Evolutionary conservation across 2,329 filamentous ascomycete genomes (phyloP), one percentile per base, ranked within the genome.

Genomic region (Penicillium expansum): DNA sequence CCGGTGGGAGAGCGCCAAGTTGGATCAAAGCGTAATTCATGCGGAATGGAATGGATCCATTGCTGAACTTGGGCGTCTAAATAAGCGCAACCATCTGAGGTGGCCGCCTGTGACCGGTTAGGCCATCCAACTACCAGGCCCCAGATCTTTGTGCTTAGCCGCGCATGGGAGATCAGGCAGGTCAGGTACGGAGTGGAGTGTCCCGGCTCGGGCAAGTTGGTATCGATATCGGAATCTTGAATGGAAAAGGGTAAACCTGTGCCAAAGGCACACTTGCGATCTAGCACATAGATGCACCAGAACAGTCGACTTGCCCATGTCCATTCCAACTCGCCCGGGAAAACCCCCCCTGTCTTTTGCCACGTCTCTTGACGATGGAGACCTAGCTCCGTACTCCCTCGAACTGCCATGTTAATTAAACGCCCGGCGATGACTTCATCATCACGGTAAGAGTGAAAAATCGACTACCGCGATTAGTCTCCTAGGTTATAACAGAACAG

Each of bases 241-340:
- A 82, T 71, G 0, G 76, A 76, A 60, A 81, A 82, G 0, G 80
- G 79, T 20, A 82, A 62, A 13, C 80, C 79, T 0, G 79, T 82
- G 2, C 80, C 80, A 33, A 82, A 80, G 10, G 79, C 81, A 77
- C 79, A 83, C 22, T 80, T 76, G 0, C 79, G 76, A 48, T 82
- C 80, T 0, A 83, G 73, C 0, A 80, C 76, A 52, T 82, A 82
- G 18, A 81, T 77, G 30, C 75, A 79, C 79, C 80, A 83, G 57
- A 82, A 82, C 0, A 82, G 54, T 27, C 71, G 59, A 42, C 66
- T 72, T 4, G 70, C 69, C 66, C 70, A 74, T 7, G 62, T 72
- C 60, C 69, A 69, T 50, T 73, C 70, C 22, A 74, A 56, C n/a
- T 72, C 71, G 1, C 72, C 72, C 0, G 72, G 71, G 33, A 74